These are phyloP conservation scores for Austroboletus eburneus DNA, from an alignment of 768 basidiomycete genomes.

Conservation along the genomic window DNA sequence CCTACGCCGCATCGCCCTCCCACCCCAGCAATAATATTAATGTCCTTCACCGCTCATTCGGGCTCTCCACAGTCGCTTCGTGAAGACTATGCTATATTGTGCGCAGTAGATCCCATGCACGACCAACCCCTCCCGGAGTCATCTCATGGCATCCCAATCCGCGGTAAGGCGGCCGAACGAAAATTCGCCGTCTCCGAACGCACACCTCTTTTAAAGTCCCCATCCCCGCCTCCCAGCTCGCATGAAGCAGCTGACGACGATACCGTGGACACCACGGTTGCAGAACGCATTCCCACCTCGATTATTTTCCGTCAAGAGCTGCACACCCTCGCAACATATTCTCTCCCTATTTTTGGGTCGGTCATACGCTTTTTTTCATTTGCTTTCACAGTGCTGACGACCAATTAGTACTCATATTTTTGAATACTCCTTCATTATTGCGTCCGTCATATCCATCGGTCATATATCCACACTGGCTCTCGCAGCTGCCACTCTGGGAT, in stretches of 20 bases:
- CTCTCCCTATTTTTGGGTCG: constrained; percentile 70
- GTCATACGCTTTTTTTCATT: constrained; percentile 19
- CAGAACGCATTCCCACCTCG: constrained; percentile 19
- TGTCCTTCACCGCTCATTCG: constrained; percentile 19
- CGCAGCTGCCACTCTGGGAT: constrained; percentile 73
- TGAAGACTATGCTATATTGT: constrained; percentile 62
- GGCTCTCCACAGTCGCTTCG: constrained; percentile 42
- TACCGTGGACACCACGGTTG: not conserved
- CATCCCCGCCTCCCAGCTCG: constrained; percentile 53
- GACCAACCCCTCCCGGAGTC: constrained; percentile 10
- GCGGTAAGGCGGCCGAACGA: not conserved
- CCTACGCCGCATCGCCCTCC: too few species aligned
- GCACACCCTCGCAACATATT: constrained; percentile 54
- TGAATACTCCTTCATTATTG: constrained; percentile 83
- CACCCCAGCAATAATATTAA: too few species aligned
- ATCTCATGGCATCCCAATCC: constrained; percentile 18
- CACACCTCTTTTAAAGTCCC: constrained; percentile 49
- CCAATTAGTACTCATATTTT: constrained; percentile 62
- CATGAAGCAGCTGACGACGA: constrained; percentile 43
- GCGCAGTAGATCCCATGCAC: constrained; percentile 28
- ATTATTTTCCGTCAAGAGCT: constrained; percentile 57
- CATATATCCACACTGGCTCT: constrained; percentile 88
- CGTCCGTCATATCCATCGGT: constrained; percentile 82
- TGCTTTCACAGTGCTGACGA: constrained; percentile 1
- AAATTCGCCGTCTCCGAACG: constrained; percentile 36